Base-by-base conservation (phyloP, 495 filamentous ascomycete species). In the Bacidia rubella region DNA sequence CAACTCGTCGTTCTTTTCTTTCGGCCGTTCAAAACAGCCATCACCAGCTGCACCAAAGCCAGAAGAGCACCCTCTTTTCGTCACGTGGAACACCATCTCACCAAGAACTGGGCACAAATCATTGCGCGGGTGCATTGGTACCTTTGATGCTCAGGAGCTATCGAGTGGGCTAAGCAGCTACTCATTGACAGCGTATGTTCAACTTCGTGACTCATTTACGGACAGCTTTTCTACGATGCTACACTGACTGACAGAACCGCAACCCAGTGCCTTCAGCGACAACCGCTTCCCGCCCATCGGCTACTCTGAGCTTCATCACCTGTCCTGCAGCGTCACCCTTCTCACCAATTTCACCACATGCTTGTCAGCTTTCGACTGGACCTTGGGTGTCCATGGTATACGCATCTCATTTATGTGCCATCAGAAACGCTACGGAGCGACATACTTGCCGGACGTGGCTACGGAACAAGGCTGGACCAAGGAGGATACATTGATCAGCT, bases 81-180 rank as follows among this genome's bases (percentile, higher is more conserved):
- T 98, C 12, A 97, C 92, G 0, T 98, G 93, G 92, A 94, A 95
- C 65, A 86, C 77, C 1, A 49, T 85, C 24, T 79, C 77, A 2
- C 54, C 64, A 0, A 71, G 71, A 22, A 74, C 75, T 53, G 78
- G 76, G 15, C 65, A 74, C 51, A 82, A 79, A 57, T 78, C 75
- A 29, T 75, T 98, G 15, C 85, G 92, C 44, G 92, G 92, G 26
- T 98, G 92, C 73, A 98, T 98, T 60, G 92, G 92, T 57, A 98
- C 92, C 0, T 97, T 97, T 62, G 88, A 92, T 53, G 63, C 80
- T 3, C 84, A 88, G 61, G 75, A 81, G 22, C 77, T 98, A 9
- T 71, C 77, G 21, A 60, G 74, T 2, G 92, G 89, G 1, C 70
- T 98, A 25, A 73, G 77, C 32, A 80, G 74, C 41, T 97, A 96